Base-by-base conservation (phyloP, 2,329 filamentous ascomycete genomes). In the Ambrosiella cleistominuta region DNA sequence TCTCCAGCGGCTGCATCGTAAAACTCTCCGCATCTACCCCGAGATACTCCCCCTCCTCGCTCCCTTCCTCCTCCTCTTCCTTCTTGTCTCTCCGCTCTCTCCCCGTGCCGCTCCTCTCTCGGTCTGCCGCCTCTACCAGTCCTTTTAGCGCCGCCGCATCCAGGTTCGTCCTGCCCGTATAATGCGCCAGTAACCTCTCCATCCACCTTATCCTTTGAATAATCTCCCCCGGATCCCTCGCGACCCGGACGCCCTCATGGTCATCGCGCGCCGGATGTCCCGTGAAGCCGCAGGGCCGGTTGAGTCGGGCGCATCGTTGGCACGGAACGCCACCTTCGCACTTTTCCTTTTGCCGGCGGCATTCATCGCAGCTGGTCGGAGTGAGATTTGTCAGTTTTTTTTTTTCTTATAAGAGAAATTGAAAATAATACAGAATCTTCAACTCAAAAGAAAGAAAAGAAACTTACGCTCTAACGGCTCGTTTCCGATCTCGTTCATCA, bases 291-390 rank as follows among this genome's bases (percentile, higher is more conserved):
- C 76, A 78, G 63, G 72, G 71, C 49, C 75, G 71, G 60, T 71
- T 72, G 62, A 77, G 72, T 60, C 74, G 74, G 59, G 72, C 68
- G 64, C 76, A 79, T 57, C 76, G 68, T 52, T 74, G 72, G 63
- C 76, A 79, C 1, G 76, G 76, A 15, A 76, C 69, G 54, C 75
- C 76, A 52, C 76, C 76, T 63, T 78, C 75, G 63, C 76, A 79
- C 66, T 78, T 77, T 65, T 79, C 76, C 64, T 79, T 79, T 59
- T 75, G 71, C 61, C 75, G 70, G 60, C 76, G 74, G 65, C 75
- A 79, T 56, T 73, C 73, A 64, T 77, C 75, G 63, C 76, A 79
- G 60, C 76, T 78, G 53, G 15, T 38, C 19, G 12, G 37, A 12
- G 38, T 15, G 17, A 54, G 52, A 47, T 13, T 39, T 19, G 54